Evolutionary conservation across 108 stramenopile genomes (phyloP).

Genomic region (Fistulifera pelliculosa): DNA sequence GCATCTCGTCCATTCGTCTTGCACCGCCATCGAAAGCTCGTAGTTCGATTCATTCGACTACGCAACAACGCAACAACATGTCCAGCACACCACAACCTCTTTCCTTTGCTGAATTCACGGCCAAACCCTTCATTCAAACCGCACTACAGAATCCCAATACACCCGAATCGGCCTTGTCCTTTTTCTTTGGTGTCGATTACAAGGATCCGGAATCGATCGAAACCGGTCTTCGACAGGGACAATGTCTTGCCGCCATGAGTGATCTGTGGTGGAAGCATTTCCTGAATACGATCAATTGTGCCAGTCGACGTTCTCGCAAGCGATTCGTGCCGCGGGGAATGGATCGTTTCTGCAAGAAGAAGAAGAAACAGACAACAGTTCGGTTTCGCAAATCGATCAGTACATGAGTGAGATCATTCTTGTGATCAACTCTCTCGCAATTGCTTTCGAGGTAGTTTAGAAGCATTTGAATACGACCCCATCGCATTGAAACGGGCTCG

Average conservation of each 20-base stretch:
- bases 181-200: conserved; percentile 25
- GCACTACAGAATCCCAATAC: not conserved
- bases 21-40: too few relatives aligned
- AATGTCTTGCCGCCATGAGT: conserved; percentile 1
- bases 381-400: conserved; percentile 30
- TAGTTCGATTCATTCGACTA: too few relatives aligned
- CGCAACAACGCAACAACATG: too few relatives aligned
- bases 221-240: conserved; percentile 2
- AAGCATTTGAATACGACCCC: conserved; percentile 55
- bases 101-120: not conserved
- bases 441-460: conserved; percentile 44
- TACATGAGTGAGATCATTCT: conserved; percentile 45
- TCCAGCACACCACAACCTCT: too few relatives aligned
- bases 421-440: conserved; percentile 67
- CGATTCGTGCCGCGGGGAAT: conserved; percentile 11
- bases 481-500: conserved; percentile 17
- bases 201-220: not conserved
- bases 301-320: conserved; percentile 4
- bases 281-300: conserved; percentile 32
- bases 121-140: not conserved
- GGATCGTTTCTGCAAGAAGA: too few relatives aligned
- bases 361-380: conserved; percentile 3
- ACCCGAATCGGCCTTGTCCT: conserved; percentile 19
- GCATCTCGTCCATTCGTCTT: too few relatives aligned
- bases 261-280: conserved; percentile 25